These are phyloP conservation scores for Sugiyamaella sp. DNA, from an alignment of 1,139 yeast species.

Conservation along the genomic window DNA sequence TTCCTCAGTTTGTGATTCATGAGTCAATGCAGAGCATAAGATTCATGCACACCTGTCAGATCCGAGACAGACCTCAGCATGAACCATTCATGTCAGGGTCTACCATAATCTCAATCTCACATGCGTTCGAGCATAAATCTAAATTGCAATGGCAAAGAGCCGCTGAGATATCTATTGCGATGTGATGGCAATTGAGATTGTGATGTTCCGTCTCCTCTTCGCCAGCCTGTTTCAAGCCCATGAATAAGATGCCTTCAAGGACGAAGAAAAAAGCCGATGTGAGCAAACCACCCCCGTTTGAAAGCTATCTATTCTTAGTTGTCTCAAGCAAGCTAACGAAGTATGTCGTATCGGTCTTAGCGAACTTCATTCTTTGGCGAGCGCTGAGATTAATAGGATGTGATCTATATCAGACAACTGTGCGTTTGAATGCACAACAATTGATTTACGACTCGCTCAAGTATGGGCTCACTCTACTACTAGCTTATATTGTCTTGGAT, in stretches of 20 bases:
- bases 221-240: no score
- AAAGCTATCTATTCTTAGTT: background rate
- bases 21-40: background rate
- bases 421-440: background rate
- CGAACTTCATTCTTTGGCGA: conserved; percentile 14
- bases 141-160: no score
- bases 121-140: background rate
- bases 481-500: conserved; percentile 21
- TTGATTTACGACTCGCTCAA: background rate
- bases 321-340: background rate
- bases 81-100: conserved; percentile 5
- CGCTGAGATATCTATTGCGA: no score
- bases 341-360: conserved; percentile 3
- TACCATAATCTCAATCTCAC: conserved; percentile 11
- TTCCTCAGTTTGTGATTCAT: background rate
- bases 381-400: conserved; percentile 3
- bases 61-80: background rate
- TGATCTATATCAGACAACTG: background rate
- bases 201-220: background rate
- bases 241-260: background rate
- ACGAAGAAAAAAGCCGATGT: background rate
- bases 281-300: background rate
- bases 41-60: background rate
- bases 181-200: background rate
- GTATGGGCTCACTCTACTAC: background rate